phyloP scores from a whole-genome alignment of 768 basidiomycete species.

The Suillus hirtellus region DNA sequence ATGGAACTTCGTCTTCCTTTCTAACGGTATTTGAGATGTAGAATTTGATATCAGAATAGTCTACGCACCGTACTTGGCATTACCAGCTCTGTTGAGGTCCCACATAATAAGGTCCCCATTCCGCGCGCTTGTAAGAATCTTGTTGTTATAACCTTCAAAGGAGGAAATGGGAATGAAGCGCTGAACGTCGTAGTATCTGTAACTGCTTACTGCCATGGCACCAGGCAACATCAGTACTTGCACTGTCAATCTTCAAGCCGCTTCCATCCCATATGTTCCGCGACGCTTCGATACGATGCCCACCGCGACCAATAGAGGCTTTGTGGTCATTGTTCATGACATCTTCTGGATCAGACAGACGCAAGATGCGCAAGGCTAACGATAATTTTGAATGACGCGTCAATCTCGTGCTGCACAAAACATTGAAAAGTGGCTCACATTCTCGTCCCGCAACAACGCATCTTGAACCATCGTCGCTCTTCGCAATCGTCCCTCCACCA shows the following conservation, averaged over 20 bases:
- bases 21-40: conserved; percentile 38
- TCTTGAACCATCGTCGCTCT: conserved; percentile 62
- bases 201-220: conserved; percentile 57
- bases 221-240: conserved; percentile 83
- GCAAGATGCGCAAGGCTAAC: conserved; percentile 61
- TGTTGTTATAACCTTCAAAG: conserved; percentile 64
- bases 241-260: conserved; percentile 76
- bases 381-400: conserved; percentile 15
- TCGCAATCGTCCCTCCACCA: conserved; percentile 69
- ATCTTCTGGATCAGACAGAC: conserved; percentile 51
- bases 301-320: conserved; percentile 54
- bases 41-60: background rate
- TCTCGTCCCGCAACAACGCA: conserved; percentile 81
- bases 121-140: conserved; percentile 76
- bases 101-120: conserved; percentile 85
- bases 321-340: conserved; percentile 47
- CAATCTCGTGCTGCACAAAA: conserved; percentile 14
- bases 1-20: conserved; percentile 67
- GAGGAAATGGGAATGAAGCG: conserved; percentile 4
- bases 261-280: conserved; percentile 79
- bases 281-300: conserved; percentile 68
- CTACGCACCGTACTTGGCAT: conserved; percentile 67
- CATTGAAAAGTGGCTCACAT: conserved; percentile 44
- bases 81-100: conserved; percentile 69
- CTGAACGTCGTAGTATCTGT: background rate